Base-by-base conservation (phyloP, 78 protist species). In the Dictyostelium capitatum region DNA sequence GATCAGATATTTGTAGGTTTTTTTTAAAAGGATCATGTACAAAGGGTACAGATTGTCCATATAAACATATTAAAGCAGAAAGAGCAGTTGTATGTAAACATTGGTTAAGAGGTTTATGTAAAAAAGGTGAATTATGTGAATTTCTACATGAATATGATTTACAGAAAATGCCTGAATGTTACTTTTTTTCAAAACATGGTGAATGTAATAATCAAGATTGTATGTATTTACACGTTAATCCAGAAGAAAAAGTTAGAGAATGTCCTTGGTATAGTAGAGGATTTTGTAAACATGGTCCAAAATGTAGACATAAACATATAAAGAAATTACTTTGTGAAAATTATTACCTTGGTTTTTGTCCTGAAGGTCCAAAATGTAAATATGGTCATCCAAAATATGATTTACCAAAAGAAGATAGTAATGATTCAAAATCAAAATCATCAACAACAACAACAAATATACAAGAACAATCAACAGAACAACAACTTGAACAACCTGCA, bases 181-280 rank as follows among this genome's bases (percentile, higher is more conserved):
- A 92, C 67, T 95, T 95, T 80, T 96, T 91, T 54, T 62, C 83
- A 19, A 83, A 79, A 15, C 80, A 46, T 62, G 98, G 96, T 79
- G 69, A 59, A 59, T 59, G 69, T n/a, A 59, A 59, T 59, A 98
- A 98, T 85, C 70, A 65, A 30, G 99, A 97, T 30, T 98, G 99
- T 89, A 70, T 57, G 90, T 98, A 82, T 75, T 92, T 80, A 3
- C 99, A 98, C 79, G 73, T 96, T 9, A 85, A 92, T 72, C 98
- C 97, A 6, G 98, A 97, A 69, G 96, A 96, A 32, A 90, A 95
- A 67, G 80, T 65, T n/a, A 65, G 65, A 53, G 98, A 98, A 15
- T 98, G 99, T 65, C 97, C 98, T 2, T 98, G 98, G 98, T 98
- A 90, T 82, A 94, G 84, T 6, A 62, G 98, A 41, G 99, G 98